A percentile compares a stretch with the other conserved stretches of the same genome.
Evolutionary conservation across 805 yeast genomes (phyloP).

Genomic region (Kuraishia hungarica): DNA sequence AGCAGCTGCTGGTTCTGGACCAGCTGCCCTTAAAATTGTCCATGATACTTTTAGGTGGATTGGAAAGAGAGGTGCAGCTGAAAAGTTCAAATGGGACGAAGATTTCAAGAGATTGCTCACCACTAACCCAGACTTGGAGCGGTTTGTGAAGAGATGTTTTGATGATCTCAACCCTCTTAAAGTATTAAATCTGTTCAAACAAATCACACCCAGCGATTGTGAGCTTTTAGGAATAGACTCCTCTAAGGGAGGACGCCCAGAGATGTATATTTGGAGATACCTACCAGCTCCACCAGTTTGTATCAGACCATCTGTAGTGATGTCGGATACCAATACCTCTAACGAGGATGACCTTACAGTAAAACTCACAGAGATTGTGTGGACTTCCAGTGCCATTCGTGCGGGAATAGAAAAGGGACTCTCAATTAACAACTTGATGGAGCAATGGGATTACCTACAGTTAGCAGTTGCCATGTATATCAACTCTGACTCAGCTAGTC

Average conservation of each 20-base stretch:
- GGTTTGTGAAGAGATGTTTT: conserved; percentile 75
- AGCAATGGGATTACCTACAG: conserved; percentile 97
- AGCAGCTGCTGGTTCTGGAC: conserved; percentile 85
- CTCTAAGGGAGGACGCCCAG: conserved; percentile 85
- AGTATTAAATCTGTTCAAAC: conserved; percentile 80
- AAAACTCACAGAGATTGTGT: conserved; percentile 90
- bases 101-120: conserved; percentile 71
- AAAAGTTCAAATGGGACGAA: conserved; percentile 78
- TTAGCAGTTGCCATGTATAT: conserved; percentile 95
- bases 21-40: conserved; percentile 89
- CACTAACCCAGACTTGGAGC: conserved; percentile 81
- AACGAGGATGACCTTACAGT: conserved; percentile 98
- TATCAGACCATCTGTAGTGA: conserved; percentile 92
- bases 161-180: conserved; percentile 94
- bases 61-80: conserved; percentile 83
- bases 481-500: conserved; percentile 87
- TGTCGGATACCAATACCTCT: conserved; percentile 82
- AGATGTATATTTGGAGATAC: conserved; percentile 93
- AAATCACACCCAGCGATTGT: conserved; percentile 79
- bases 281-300: conserved; percentile 99
- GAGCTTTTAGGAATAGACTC: conserved; percentile 89
- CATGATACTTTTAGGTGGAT: conserved; percentile 96
- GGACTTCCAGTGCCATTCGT: conserved; percentile 90
- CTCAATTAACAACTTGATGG: conserved; percentile 89
- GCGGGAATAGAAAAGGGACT: conserved; percentile 96